Evolutionary conservation across 192 early-diverging fungal genomes (phyloP).

Genomic region (Coemansia sp.): DNA sequence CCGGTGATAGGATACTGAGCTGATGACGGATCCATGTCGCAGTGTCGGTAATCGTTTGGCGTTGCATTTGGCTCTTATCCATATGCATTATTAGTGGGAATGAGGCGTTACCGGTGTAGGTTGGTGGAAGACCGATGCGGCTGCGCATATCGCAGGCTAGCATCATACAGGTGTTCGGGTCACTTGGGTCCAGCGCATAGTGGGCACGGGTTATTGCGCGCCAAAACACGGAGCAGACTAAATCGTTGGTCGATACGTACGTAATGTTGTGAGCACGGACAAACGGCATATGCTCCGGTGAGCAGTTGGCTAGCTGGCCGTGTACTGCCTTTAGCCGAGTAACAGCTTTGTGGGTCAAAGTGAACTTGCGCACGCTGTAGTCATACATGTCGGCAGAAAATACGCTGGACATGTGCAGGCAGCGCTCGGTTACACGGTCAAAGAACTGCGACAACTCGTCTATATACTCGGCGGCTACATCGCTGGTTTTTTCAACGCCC

Average conservation of each 20-base stretch:
- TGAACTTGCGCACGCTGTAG: conserved; percentile 17
- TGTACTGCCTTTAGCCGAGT: conserved; percentile 22
- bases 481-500: not conserved
- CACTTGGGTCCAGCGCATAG: not conserved
- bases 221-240: conserved; percentile 38
- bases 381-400: too few species aligned
- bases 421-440: not conserved
- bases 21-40: conserved; percentile 34
- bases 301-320: conserved; percentile 15
- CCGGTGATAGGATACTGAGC: conserved; percentile 13
- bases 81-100: conserved; percentile 38
- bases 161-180: conserved; percentile 44
- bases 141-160: conserved; percentile 42
- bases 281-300: not conserved
- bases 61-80: conserved; percentile 16
- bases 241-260: conserved; percentile 43
- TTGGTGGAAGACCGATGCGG: conserved; percentile 20
- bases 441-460: not conserved
- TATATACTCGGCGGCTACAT: not conserved
- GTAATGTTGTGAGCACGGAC: conserved; percentile 8
- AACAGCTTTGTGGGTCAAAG: conserved; percentile 3
- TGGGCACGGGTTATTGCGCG: conserved; percentile 46
- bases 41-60: conserved; percentile 33
- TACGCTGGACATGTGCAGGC: not conserved
- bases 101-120: conserved; percentile 46